These are phyloP conservation scores for Powellomyces hirtus DNA, from an alignment of 192 early-diverging fungal genomes.

Conservation along the genomic window DNA sequence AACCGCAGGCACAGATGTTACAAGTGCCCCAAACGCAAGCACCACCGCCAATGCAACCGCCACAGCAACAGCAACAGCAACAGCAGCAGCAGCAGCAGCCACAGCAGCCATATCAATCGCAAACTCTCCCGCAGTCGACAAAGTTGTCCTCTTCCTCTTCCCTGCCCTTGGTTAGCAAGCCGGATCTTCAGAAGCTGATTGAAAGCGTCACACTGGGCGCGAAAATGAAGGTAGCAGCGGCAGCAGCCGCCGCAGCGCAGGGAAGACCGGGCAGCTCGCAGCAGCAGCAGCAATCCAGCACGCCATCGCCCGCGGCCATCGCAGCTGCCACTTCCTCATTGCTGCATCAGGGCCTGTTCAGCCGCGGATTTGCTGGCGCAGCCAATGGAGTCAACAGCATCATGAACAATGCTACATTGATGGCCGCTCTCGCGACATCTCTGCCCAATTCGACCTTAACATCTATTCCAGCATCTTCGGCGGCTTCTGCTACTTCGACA, in stretches of 20 bases:
- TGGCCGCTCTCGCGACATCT: neutral
- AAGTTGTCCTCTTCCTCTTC: neutral
- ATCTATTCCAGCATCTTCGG: too few relatives aligned
- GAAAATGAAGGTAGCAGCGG: constrained; percentile 4
- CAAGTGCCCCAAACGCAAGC: neutral
- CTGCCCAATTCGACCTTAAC: neutral
- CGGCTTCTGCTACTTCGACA: neutral
- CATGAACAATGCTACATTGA: neutral
- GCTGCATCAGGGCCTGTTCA: neutral
- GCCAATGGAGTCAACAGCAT: neutral
- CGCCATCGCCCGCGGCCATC: neutral
- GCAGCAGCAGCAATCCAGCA: neutral
- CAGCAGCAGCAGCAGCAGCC: constrained; percentile 12
- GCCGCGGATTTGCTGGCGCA: constrained; percentile 3
- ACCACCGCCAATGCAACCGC: neutral
- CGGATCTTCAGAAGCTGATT: constrained; percentile 18
- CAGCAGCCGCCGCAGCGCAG: neutral
- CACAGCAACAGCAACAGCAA: neutral
- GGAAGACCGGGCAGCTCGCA: neutral
- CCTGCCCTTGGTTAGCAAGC: neutral
- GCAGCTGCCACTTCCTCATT: constrained; percentile 1
- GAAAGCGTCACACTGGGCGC: constrained; percentile 15
- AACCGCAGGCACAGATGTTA: neutral
- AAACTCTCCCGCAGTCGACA: neutral
- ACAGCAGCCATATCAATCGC: neutral